Base-by-base conservation (phyloP, 1,284 basidiomycete species). In the Microbotryum intermedium region DNA sequence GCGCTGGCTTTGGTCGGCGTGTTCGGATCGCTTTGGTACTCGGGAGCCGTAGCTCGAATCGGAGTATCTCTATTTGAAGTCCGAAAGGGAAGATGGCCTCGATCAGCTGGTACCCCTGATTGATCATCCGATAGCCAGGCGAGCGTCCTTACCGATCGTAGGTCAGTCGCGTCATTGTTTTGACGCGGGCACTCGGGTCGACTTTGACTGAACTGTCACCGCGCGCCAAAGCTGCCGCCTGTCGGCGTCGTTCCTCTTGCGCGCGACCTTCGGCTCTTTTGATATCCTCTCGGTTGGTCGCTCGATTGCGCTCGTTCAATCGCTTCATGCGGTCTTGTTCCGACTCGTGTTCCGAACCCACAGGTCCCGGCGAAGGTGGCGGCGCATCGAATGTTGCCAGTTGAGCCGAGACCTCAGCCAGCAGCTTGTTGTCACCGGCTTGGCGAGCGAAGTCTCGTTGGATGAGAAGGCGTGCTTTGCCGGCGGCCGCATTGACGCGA, bases 221-320 rank as follows among this genome's bases (percentile, higher is more conserved):
- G 56, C 73, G 72, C n/a, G 76, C 76, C 18, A 78, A 79, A 53
- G 83, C 73, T 54, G 75, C 75, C 1, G 69, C 72, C 73, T 83
- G 84, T 55, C 85, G 81, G 63, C 86, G 83, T 66, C 86, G 84
- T 9, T 81, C 76, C 62, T 85, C 71, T 50, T 70, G 71, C 1
- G 59, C 83, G 42, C 79, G 78, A 46, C 84, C 72, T 75, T 93
- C 90, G 0, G 88, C 86, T 65, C 82, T 83, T 53, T 86, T 79
- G 62, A 91, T 83, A 2, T 83, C 81, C 69, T 90, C 89, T 62
- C 84, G 71, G 61, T 93, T 94, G 50, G 85, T 83, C 67, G 81
- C 82, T 47, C 88, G 81, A 73, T 97, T 94, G 55, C 89, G 82
- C 75, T 92, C 89, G 73, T 93, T 94, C 61, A 95, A 85, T 72